Evolutionary conservation across 345 rosid genomes (phyloP).

Genomic region (Hypericum perforatum): DNA sequence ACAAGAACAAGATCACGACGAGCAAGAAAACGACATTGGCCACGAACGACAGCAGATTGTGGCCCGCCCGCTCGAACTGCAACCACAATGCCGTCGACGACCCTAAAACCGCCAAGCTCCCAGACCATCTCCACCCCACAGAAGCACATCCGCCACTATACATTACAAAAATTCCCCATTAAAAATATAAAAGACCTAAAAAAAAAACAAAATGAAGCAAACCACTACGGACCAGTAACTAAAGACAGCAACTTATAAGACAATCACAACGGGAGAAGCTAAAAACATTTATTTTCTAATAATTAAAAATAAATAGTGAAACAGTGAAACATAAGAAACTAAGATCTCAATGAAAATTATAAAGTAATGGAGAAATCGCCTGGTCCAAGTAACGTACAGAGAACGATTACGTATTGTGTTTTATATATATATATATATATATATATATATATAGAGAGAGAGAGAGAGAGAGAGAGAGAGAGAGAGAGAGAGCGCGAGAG

Average conservation of each 20-base stretch:
- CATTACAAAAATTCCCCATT: neutral
- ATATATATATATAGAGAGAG: no score
- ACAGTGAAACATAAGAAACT: neutral
- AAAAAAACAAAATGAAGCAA: neutral
- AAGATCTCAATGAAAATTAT: conserved; percentile 14
- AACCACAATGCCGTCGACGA: no score
- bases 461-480: no score
- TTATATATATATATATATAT: no score
- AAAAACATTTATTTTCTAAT: no score
- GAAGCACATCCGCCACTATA: conserved; percentile 69
- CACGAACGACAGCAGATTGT: no score
- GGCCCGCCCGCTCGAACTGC: no score
- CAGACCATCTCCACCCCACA: no score
- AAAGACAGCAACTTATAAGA: neutral
- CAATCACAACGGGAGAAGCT: no score
- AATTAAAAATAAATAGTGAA: neutral
- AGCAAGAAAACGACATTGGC: conserved; percentile 73
- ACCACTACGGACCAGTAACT: neutral
- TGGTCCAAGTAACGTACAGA: neutral
- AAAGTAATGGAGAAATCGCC: no score
- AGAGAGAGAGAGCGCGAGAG: neutral
- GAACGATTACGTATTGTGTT: neutral
- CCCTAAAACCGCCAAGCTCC: no score
- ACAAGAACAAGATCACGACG: conserved; percentile 63
- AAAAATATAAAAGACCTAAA: neutral